phyloP scores from a whole-genome alignment of 2,329 filamentous ascomycete species.

The Aspergillus transmontanensis region DNA sequence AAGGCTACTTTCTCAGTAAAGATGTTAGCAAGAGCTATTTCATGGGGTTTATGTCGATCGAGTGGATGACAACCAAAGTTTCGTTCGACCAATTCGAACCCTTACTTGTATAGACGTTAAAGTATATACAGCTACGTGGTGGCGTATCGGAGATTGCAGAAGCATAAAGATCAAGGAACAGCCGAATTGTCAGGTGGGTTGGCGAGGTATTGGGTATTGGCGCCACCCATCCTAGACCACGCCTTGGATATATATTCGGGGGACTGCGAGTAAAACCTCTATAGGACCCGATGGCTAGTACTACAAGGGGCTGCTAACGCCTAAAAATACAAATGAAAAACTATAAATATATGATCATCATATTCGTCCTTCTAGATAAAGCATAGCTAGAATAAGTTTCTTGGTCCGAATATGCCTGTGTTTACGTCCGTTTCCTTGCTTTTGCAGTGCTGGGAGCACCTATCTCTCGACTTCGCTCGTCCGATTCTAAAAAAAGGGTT shows the following conservation, averaged over 20 bases:
- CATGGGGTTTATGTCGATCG: neutral
- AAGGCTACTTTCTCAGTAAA: neutral
- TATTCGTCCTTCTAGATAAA: neutral
- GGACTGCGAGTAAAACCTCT: too few relatives aligned
- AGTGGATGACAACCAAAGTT: neutral
- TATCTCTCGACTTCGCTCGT: conserved; percentile 13
- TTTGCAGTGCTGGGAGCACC: neutral
- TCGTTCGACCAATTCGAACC: neutral
- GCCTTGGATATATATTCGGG: neutral
- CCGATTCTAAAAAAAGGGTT: conserved; percentile 24
- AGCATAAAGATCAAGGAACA: neutral
- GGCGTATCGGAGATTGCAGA: neutral
- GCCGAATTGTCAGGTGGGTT: neutral
- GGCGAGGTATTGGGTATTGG: neutral
- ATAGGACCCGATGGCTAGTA: too few relatives aligned
- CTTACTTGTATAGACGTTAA: neutral
- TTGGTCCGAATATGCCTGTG: neutral
- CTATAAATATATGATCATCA: neutral
- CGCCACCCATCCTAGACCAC: neutral
- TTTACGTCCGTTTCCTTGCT: neutral
- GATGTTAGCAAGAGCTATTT: neutral
- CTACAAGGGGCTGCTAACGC: too few relatives aligned
- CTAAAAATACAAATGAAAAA: too few relatives aligned
- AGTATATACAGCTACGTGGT: neutral
- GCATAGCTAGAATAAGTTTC: neutral